These are phyloP conservation scores for Tylopilus orsonianus DNA, from an alignment of 1,284 basidiomycete species.

Conservation along the genomic window DNA sequence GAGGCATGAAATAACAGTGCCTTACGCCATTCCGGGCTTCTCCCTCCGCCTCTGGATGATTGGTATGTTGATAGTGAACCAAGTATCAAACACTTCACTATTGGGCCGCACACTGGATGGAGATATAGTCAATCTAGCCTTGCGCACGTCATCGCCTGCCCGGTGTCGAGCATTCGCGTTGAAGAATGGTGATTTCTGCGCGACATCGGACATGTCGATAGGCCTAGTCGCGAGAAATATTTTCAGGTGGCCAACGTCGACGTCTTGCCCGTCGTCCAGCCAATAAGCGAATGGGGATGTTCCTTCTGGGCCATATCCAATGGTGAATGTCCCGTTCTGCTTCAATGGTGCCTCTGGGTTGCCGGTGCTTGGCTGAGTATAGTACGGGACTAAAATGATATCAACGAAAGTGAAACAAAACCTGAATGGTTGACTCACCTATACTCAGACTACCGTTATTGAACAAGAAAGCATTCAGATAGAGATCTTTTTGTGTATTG, in stretches of 20 bases:
- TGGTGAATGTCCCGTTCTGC: background rate
- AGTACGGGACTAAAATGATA: constrained; percentile 10
- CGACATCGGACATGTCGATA: background rate
- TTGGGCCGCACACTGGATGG: background rate
- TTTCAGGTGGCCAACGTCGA: constrained; percentile 1
- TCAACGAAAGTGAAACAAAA: background rate
- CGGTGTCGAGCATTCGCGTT: background rate
- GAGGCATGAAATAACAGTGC: too few species aligned
- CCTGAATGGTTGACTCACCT: background rate
- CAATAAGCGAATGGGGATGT: background rate
- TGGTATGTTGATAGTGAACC: background rate
- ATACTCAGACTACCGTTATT: constrained; percentile 21
- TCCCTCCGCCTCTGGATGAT: background rate
- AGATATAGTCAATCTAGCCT: background rate
- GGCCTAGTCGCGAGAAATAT: background rate
- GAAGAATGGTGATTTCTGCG: background rate
- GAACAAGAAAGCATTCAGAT: constrained; percentile 26
- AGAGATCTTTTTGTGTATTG: constrained; percentile 19
- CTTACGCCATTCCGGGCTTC: background rate
- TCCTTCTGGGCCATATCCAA: background rate
- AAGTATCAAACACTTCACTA: background rate
- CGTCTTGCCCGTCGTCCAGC: background rate
- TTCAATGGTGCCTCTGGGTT: background rate
- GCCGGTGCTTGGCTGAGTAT: constrained; percentile 8
- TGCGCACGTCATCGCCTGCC: background rate